Base-by-base conservation (phyloP, 1,139 yeast species). In the Sugiyamaella japonica region DNA sequence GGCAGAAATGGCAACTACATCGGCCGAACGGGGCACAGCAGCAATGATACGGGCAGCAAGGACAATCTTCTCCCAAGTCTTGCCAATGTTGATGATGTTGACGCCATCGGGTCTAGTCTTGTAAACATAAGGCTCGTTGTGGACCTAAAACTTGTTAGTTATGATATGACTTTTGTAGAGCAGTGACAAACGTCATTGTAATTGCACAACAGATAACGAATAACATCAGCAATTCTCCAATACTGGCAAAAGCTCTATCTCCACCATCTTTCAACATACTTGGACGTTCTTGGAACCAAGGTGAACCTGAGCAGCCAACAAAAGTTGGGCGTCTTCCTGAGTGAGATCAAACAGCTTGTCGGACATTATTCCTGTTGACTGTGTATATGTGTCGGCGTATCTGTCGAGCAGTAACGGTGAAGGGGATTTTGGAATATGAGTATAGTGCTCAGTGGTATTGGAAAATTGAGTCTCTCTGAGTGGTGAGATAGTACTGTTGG, bases 41-140 rank as follows among this genome's bases (percentile, higher is more conserved):
- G 98, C 99, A 75, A 95, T 91, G 81, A 91, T 89, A 84, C 98
- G 93, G 72, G 99, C 99, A 75, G 99, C 99, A 77, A 95, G 85
- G 67, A 93, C 98, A 78, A 95, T 89, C 85, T 95, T 95, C 85
- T 95, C 98, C 99, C 99, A 93, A 74, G 99, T 95, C 85, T 93
- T 93, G 83, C 95, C 93, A 75, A 93, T 83, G 91, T 93, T 89
- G 80, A 95, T 90, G 72, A 95, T 83, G 84, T 89, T 90, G 74
- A 95, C 97, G 85, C 99, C 99, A 79, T 95, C 99, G 80, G 97
- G 95, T 84, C 99, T 91, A 80, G 97, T 87, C 82, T 90, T 89
- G 93, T 83, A 89, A 73, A 95, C 97, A 87, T 95, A 95, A 79
- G 97, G 93, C 81, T 89, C 93, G 89, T 93, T 95, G 91, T 91